Evolutionary conservation across 2,329 filamentous ascomycete genomes (phyloP), one percentile per base, ranked within the genome.

Genomic region (Ampelomyces quisqualis): DNA sequence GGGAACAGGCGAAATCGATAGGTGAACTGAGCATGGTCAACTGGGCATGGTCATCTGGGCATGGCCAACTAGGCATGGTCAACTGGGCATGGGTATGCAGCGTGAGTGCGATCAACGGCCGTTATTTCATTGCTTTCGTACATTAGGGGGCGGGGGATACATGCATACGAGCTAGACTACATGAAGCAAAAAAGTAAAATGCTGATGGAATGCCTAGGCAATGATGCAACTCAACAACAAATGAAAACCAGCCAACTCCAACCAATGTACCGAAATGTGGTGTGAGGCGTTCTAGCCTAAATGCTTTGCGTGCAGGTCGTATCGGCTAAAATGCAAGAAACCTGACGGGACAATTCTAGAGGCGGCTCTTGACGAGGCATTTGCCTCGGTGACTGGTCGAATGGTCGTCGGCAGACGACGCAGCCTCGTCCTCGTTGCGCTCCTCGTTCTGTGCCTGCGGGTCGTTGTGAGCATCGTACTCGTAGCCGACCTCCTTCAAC

Each of bases 81-180:
- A 10, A 36, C 28, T 36, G 31, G 20, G 17, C 14, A 14, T 31
- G 22, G 5, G 21, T 26, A 7, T 34, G 26, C 23, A 33, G 11
- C n/a, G 20, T 24, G 13, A 34, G 32, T 26, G 22, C 15, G 32
- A 34, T 26, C 11, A 13, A n/a, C 24, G 31, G 30, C 28, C 36
- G 28, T 31, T 45, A 30, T 33, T 24, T 51, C 51, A 57, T 56
- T 56, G 20, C 7, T 18, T 34, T 42, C 46, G 53, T 56, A 60
- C 55, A 57, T 57, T 55, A 53, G 35, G 40, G 34, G 39, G 43
- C 38, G 40, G 34, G 39, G 43, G 36, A 45, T 39, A 47, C 38
- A 49, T 40, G 34, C 36, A 36, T 44, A 45, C 29, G 45, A 47
- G 41, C 45, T 58, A 62, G 38, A 54, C 18, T 60, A 60, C 55